Evolutionary conservation across 1,284 basidiomycete species (phyloP).

Genomic region (Fistulinella staudtii): DNA sequence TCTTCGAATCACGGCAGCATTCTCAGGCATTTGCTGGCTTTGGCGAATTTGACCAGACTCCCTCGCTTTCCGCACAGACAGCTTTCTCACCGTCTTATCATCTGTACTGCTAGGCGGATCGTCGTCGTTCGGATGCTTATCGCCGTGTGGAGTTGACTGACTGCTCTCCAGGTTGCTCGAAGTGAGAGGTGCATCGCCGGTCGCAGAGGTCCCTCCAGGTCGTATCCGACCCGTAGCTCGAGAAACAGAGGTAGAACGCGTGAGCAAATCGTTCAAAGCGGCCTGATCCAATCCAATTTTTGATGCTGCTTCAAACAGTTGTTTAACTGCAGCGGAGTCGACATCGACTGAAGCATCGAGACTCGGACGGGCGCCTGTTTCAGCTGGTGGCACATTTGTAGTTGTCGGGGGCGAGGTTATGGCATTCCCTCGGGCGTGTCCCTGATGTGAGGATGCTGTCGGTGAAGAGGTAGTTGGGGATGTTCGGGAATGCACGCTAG

Average conservation of each 20-base stretch:
- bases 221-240: conserved; percentile 42
- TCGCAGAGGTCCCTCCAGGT: conserved; percentile 38
- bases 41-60: conserved; percentile 41
- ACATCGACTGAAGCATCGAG: conserved; percentile 24
- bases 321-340: conserved; percentile 47
- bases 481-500: conserved; percentile 29
- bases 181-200: conserved; percentile 12
- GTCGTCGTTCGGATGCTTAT: conserved; percentile 37
- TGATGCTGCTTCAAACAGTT: conserved; percentile 70
- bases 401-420: conserved; percentile 10
- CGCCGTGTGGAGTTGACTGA: conserved; percentile 28
- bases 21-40: conserved; percentile 35
- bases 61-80: conserved; percentile 38
- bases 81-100: conserved; percentile 36
- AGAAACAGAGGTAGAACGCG: conserved; percentile 65
- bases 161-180: conserved; percentile 20
- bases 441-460: conserved; percentile 32
- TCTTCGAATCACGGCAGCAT: conserved; percentile 60
- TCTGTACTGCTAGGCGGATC: conserved; percentile 27
- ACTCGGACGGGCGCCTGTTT: conserved; percentile 21
- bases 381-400: conserved; percentile 7
- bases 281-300: conserved; percentile 69
- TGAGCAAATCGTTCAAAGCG: conserved; percentile 64
- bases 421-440: conserved; percentile 24
- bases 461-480: conserved; percentile 32